Evolutionary conservation across 2,329 filamentous ascomycete species (phyloP), one percentile per base, ranked within the genome.

Genomic region (Phaeosphaeria sp.): DNA sequence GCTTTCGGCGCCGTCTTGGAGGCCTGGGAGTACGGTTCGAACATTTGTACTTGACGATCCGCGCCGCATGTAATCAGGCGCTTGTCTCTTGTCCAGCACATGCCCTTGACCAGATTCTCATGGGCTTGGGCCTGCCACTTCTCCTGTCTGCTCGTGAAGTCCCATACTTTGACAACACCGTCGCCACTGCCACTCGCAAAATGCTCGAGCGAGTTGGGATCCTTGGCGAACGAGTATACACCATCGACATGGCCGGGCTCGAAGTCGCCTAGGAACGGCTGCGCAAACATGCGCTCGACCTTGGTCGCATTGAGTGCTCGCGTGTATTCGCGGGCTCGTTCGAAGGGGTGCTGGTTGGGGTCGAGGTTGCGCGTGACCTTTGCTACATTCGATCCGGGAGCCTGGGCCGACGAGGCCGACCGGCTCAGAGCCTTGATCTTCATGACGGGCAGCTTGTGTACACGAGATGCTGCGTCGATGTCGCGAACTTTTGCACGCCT

Each of bases 81-180:
- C 72, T 89, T 86, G 68, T 96, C 92, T 46, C 87, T 85, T 2
- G 93, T 97, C 90, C 94, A 99, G 67, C 89, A 90, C 74, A 97
- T 84, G 15, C 90, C 91, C 82, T 96, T 97, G 67, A 98, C 92
- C 46, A 97, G 89, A 67, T 96, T 96, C 68, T 97, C 91, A 75
- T 99, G 96, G 22, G 93, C 94, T 62, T 90, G 87, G 2, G 86
- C 85, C 68, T 91, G 85, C 89, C 91, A 94, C 48, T 89, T 84
- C 73, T 95, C 90, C 25, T 90, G 87, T 55, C 87, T 82, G 60
- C 83, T 89, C 9, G 88, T 86, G 66, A 95, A 80, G 77, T 96
- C 90, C 93, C 93, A 96, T 33, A 95, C 90, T 79, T 99, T 99
- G 56, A 99, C 87, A 10, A 97, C 88, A 64, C 95, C 94, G 77